phyloP scores from a whole-genome alignment of 768 basidiomycete genomes.

The Neoboletus brunneissimus region DNA sequence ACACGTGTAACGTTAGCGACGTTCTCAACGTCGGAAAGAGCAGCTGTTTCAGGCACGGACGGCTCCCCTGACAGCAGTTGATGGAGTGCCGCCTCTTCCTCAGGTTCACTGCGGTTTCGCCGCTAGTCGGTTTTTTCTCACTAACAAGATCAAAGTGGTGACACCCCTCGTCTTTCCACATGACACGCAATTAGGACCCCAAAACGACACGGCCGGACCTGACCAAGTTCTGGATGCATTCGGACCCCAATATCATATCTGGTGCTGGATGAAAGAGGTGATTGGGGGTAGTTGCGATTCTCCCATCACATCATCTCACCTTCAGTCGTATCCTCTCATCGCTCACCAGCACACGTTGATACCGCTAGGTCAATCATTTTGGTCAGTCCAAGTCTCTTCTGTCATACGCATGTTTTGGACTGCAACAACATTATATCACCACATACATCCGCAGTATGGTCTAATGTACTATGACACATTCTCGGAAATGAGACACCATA shows the following conservation, averaged over 20 bases:
- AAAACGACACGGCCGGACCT: neutral
- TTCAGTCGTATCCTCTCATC: neutral
- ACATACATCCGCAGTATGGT: neutral
- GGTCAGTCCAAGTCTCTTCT: neutral
- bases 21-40: neutral
- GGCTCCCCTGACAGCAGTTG: neutral
- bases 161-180: conserved; percentile 7
- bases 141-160: conserved; percentile 8
- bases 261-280: neutral
- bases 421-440: neutral
- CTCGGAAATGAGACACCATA: conserved; percentile 17
- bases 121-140: neutral
- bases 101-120: neutral
- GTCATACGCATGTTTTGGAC: neutral
- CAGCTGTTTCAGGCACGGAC: conserved; percentile 1
- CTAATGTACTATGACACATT: neutral
- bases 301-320: neutral
- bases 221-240: neutral
- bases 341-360: neutral
- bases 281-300: neutral
- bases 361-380: neutral
- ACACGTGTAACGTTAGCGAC: conserved; percentile 29
- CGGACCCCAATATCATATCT: neutral
- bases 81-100: conserved; percentile 2
- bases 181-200: conserved; percentile 6